Evolutionary conservation across 2,329 filamentous ascomycete genomes (phyloP).

Genomic region (Bipolaris bicolor): DNA sequence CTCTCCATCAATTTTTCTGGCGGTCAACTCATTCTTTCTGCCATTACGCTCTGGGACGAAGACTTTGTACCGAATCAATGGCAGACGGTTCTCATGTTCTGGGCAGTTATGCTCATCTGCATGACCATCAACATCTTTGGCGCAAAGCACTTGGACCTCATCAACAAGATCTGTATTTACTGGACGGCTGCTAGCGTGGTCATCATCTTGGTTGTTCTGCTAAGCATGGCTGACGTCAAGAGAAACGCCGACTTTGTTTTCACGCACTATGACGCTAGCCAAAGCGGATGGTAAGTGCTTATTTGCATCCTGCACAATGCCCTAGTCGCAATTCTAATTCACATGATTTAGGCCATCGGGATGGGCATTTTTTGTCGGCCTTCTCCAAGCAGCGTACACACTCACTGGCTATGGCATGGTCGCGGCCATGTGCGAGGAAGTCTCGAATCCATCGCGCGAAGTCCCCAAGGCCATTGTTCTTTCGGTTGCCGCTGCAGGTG

Average conservation of each 20-base stretch:
- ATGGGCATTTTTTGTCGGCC: slow-evolving; percentile 75
- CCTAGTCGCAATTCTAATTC: slow-evolving; percentile 1
- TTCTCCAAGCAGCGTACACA: slow-evolving; percentile 69
- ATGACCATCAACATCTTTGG: slow-evolving; percentile 70
- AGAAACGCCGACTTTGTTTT: slow-evolving; percentile 70
- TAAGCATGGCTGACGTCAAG: slow-evolving; percentile 64
- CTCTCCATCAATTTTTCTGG: slow-evolving; percentile 73
- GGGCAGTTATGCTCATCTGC: slow-evolving; percentile 71
- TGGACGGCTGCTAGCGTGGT: slow-evolving; percentile 71
- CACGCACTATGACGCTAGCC: slow-evolving; percentile 69
- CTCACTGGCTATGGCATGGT: slow-evolving; percentile 74
- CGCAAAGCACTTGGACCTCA: slow-evolving; percentile 66
- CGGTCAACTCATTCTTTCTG: slow-evolving; percentile 65
- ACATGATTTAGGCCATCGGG: slow-evolving; percentile 59
- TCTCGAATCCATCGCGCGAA: slow-evolving; percentile 70
- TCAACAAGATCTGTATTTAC: slow-evolving; percentile 76
- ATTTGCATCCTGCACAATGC: not conserved
- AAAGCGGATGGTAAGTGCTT: slow-evolving; percentile 64
- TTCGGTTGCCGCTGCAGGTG: slow-evolving; percentile 69
- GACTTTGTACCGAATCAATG: slow-evolving; percentile 70
- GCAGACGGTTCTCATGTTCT: slow-evolving; percentile 75
- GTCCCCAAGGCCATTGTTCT: slow-evolving; percentile 74
- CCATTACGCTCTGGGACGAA: slow-evolving; percentile 73
- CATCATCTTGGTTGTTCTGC: slow-evolving; percentile 70
- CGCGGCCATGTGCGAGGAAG: slow-evolving; percentile 74